phyloP scores from a whole-genome alignment of 2,329 filamentous ascomycete species.

The Metarhizium robertsii region DNA sequence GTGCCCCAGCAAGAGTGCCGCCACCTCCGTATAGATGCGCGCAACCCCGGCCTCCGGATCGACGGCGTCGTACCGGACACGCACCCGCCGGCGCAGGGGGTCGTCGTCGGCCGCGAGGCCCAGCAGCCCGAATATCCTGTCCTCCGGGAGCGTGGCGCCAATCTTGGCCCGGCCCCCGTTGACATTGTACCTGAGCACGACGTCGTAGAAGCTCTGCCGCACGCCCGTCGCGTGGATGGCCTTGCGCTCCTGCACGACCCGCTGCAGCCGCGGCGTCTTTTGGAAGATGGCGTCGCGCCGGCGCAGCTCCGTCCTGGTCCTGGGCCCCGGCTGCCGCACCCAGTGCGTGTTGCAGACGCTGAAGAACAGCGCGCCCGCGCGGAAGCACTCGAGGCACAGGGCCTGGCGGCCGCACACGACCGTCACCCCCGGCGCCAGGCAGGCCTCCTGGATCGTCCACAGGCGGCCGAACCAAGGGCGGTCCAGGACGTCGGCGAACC shows the following conservation, averaged over 20 bases:
- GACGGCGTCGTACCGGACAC: slow-evolving; percentile 8
- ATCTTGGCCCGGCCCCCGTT: slow-evolving; percentile 14
- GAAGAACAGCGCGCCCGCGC: slow-evolving; percentile 17
- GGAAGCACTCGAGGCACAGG: slow-evolving; percentile 18
- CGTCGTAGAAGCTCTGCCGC: slow-evolving; percentile 14
- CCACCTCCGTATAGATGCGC: slow-evolving; percentile 12
- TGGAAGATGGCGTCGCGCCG: slow-evolving; percentile 13
- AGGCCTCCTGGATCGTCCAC: slow-evolving; percentile 26
- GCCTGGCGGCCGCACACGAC: slow-evolving; percentile 18
- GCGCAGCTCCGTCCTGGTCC: slow-evolving; percentile 9
- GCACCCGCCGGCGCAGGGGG: slow-evolving; percentile 4
- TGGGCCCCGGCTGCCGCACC: slow-evolving; percentile 6
- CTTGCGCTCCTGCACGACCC: slow-evolving; percentile 21
- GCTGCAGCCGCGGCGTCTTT: slow-evolving; percentile 12
- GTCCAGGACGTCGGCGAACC: slow-evolving; percentile 17
- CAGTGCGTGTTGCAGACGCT: slow-evolving; percentile 21
- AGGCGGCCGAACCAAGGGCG: slow-evolving; percentile 22
- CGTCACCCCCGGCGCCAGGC: slow-evolving; percentile 13
- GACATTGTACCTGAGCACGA: slow-evolving; percentile 21
- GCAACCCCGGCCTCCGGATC: background rate
- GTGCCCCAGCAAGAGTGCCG: slow-evolving; percentile 12
- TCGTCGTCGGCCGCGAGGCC: slow-evolving; percentile 18
- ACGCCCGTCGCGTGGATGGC: slow-evolving; percentile 14
- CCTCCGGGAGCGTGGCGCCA: slow-evolving; percentile 17
- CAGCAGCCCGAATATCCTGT: slow-evolving; percentile 22